Evolutionary conservation across 345 rosid species (phyloP).

Genomic region (Passiflora organensis): DNA sequence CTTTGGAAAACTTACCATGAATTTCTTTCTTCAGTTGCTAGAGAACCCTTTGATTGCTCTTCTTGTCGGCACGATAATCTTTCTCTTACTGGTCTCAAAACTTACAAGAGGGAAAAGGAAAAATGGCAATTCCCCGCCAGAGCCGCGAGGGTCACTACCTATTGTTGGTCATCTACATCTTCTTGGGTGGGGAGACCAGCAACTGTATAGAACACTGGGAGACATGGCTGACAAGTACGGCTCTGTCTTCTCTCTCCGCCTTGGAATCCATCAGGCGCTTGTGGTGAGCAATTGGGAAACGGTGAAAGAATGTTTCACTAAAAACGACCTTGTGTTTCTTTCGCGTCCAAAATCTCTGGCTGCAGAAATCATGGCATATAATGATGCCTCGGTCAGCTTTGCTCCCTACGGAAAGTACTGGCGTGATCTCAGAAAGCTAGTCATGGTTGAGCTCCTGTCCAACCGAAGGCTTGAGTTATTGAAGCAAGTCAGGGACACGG

Average conservation of each 20-base stretch:
- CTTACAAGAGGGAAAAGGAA: slow-evolving; percentile 2
- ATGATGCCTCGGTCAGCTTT: slow-evolving; percentile 22
- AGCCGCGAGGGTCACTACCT: slow-evolving; percentile 31
- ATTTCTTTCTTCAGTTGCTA: neutral
- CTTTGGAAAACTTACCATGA: too few species aligned
- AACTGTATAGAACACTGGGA: slow-evolving; percentile 18
- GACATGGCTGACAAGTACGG: slow-evolving; percentile 24
- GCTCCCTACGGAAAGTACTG: slow-evolving; percentile 34
- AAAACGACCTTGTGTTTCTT: slow-evolving; percentile 23
- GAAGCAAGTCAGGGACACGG: slow-evolving; percentile 25
- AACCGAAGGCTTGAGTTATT: slow-evolving; percentile 26
- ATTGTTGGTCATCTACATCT: slow-evolving; percentile 30
- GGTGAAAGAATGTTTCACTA: slow-evolving; percentile 32
- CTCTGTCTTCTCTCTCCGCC: slow-evolving; percentile 23
- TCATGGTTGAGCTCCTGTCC: slow-evolving; percentile 26
- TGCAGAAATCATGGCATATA: slow-evolving; percentile 26
- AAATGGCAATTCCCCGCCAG: slow-evolving; percentile 18
- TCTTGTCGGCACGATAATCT: slow-evolving; percentile 8
- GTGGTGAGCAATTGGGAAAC: slow-evolving; percentile 27
- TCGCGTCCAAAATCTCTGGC: slow-evolving; percentile 20
- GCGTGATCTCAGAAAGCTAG: slow-evolving; percentile 32
- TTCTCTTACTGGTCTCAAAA: neutral
- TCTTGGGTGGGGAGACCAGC: slow-evolving; percentile 15
- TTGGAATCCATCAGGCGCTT: slow-evolving; percentile 16
- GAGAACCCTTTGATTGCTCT: neutral